Conservation (phyloP, 331 rosid species). For the Quercus phellos region DNA sequence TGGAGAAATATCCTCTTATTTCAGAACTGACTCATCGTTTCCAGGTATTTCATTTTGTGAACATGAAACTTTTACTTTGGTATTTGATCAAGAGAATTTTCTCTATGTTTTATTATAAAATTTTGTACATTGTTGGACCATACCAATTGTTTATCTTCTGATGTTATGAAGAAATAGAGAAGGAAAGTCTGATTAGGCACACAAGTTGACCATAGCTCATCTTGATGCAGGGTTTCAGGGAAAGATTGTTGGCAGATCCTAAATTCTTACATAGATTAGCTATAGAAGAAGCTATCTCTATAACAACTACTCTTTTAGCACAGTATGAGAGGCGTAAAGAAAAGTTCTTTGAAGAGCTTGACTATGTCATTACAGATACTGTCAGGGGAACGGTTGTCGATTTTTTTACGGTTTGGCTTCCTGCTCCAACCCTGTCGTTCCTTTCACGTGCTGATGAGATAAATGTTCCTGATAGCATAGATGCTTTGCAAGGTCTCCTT, state of each 20-base stretch:
- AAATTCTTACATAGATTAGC: constrained; percentile 88
- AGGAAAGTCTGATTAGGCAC: background rate
- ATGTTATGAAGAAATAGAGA: background rate
- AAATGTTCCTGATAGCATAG: constrained; percentile 50
- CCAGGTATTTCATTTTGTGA: constrained; percentile 55
- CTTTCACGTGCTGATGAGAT: constrained; percentile 60
- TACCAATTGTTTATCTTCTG: background rate
- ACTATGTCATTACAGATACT: constrained; percentile 81
- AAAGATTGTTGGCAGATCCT: constrained; percentile 98
- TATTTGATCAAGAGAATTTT: constrained; percentile 9
- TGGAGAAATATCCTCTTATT: constrained; percentile 85
- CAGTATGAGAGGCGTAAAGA: constrained; percentile 88
- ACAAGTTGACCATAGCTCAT: constrained; percentile 15
- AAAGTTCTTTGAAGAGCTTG: constrained; percentile 78
- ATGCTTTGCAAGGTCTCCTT: constrained; percentile 64
- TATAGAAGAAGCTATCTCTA: constrained; percentile 86
- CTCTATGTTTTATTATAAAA: background rate
- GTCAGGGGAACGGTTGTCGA: constrained; percentile 81
- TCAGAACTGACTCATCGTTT: constrained; percentile 84
- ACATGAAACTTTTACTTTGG: background rate
- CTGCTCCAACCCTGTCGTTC: constrained; percentile 93
- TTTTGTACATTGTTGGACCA: background rate
- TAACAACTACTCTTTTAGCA: constrained; percentile 74
- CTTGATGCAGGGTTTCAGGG: constrained; percentile 88
- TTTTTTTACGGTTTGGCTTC: constrained; percentile 99